Percentiles rank a stretch among this genome's conserved stretches.
Conservation (phyloP, 495 filamentous ascomycete species). For the Xylaria sp. region DNA sequence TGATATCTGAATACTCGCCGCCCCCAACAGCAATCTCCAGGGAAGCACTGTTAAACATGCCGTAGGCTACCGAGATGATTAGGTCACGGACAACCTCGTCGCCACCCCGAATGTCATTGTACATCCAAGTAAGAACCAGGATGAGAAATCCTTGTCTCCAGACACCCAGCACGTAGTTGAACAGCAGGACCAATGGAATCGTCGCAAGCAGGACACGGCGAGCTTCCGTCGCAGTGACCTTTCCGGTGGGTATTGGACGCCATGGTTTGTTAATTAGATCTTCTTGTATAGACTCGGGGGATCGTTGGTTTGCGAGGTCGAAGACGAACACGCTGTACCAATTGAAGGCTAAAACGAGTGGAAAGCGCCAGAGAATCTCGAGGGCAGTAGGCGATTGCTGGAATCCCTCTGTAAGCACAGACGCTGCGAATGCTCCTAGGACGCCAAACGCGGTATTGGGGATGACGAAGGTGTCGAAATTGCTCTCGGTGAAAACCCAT, state of each 20-base stretch:
- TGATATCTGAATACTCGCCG: conserved; percentile 17
- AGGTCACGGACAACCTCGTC: conserved; percentile 56
- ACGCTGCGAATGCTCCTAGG: conserved; percentile 41
- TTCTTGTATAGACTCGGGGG: conserved; percentile 53
- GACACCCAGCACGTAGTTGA: conserved; percentile 47
- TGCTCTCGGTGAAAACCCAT: conserved; percentile 50
- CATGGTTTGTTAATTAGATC: conserved; percentile 66
- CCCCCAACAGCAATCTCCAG: conserved; percentile 35
- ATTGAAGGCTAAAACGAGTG: conserved; percentile 36
- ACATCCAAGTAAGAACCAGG: conserved; percentile 54
- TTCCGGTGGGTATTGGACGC: conserved; percentile 57
- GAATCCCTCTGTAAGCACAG: conserved; percentile 30
- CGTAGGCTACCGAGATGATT: conserved; percentile 53
- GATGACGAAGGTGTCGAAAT: conserved; percentile 50
- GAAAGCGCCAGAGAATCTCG: conserved; percentile 32
- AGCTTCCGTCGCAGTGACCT: conserved; percentile 48
- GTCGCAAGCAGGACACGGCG: conserved; percentile 43
- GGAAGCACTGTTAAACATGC: conserved; percentile 43
- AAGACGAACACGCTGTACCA: conserved; percentile 51
- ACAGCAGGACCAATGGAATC: conserved; percentile 41
- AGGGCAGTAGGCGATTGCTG: conserved; percentile 28
- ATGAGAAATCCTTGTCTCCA: conserved; percentile 44
- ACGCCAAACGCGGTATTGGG: conserved; percentile 45
- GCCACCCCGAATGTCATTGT: conserved; percentile 61
- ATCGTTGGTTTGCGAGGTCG: conserved; percentile 59